Percentiles rank a stretch among this genome's conserved stretches.
phyloP scores from a whole-genome alignment of 179 eudicot genomes.

The Silene coronaria region DNA sequence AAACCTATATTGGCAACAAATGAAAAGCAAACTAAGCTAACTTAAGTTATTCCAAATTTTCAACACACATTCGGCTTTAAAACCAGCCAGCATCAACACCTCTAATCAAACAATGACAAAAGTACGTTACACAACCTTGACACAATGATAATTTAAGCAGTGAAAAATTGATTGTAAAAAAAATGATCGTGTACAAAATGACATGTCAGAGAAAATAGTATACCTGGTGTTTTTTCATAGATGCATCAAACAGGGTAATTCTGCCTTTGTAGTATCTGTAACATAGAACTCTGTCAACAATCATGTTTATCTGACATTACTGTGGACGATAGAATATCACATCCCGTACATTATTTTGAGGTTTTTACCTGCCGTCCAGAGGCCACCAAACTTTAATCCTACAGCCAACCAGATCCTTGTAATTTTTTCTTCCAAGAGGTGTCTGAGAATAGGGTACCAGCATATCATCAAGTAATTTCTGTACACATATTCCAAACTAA shows the following conservation, averaged over 20 bases:
- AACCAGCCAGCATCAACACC: constrained; percentile 2
- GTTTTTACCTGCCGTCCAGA: constrained; percentile 27
- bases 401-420: constrained; percentile 32
- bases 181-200: not conserved
- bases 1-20: not conserved
- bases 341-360: not conserved
- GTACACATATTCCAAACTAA: not conserved
- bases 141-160: not conserved
- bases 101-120: not conserved
- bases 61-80: not conserved
- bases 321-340: not conserved
- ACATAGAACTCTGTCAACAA: not conserved
- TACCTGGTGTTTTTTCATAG: constrained; percentile 21
- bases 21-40: not conserved
- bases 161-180: not conserved
- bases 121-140: not conserved
- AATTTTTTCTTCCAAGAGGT: constrained; percentile 26
- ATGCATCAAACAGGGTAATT: constrained; percentile 23
- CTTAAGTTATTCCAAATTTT: not conserved
- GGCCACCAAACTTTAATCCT: constrained; percentile 42
- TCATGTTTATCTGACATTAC: not conserved
- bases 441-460: constrained; percentile 18
- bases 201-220: not conserved
- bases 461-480: not conserved
- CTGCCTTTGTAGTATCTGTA: constrained; percentile 32